A percentile compares a stretch with the other conserved stretches of the same genome.
These are phyloP conservation scores for Cyberlindnera maritima DNA, from an alignment of 805 yeast species.

Conservation along the genomic window DNA sequence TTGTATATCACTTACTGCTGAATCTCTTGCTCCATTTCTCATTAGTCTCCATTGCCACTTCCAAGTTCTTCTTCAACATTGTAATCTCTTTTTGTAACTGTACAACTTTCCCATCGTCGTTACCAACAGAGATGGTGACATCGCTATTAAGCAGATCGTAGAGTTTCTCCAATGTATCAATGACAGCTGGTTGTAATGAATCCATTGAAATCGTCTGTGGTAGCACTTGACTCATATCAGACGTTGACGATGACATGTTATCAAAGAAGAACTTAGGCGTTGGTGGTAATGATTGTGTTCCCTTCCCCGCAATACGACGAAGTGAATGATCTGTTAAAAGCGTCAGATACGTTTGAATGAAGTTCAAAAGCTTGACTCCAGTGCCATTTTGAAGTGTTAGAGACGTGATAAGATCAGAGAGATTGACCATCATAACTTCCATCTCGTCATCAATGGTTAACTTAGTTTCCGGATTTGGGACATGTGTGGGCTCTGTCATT, in stretches of 20 bases:
- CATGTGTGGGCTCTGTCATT: not conserved
- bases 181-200: constrained; percentile 4
- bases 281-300: constrained; percentile 11
- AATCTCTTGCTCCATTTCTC: constrained; percentile 28
- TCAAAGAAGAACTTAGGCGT: constrained; percentile 17
- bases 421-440: constrained; percentile 18
- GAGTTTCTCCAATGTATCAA: constrained; percentile 16
- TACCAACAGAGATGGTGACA: not conserved
- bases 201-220: constrained; percentile 1
- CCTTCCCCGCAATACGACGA: not conserved
- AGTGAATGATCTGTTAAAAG: constrained; percentile 5
- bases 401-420: constrained; percentile 19
- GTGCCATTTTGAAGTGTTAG: constrained; percentile 15
- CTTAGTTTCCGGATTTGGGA: not conserved
- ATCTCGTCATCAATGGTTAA: constrained; percentile 21
- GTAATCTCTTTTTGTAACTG: constrained; percentile 17
- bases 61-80: constrained; percentile 18
- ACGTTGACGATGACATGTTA: not conserved
- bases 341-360: constrained; percentile 7
- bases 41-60: constrained; percentile 24
- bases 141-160: constrained; percentile 18
- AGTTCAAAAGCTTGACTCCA: constrained; percentile 10
- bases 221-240: not conserved
- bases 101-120: constrained; percentile 6
- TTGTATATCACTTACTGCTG: not conserved